Conservation (phyloP, 2,329 filamentous ascomycete species). For the Aspergillus arachidicola region DNA sequence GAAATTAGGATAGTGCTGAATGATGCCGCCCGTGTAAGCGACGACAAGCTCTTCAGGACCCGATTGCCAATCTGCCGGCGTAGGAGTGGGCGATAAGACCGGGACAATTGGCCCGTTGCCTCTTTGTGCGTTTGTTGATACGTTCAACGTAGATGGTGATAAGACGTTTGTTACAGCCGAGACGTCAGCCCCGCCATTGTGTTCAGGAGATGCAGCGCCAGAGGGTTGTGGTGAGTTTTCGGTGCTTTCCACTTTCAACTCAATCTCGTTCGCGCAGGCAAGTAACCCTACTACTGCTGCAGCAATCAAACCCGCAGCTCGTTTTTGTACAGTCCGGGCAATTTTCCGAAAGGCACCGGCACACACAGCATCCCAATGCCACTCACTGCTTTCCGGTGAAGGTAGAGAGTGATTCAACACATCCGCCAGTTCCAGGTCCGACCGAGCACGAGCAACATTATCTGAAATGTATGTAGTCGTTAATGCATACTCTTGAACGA, state of each 20-base stretch:
- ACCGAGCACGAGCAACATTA: constrained; percentile 59
- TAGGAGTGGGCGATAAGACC: constrained; percentile 36
- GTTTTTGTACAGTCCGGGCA: constrained; percentile 68
- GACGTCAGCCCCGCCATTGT: constrained; percentile 26
- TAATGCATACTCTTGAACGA: constrained; percentile 64
- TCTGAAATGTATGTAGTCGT: constrained; percentile 75
- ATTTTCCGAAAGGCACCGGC: constrained; percentile 66
- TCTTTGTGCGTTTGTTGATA: constrained; percentile 12
- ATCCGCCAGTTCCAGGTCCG: constrained; percentile 52
- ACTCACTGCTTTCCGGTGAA: constrained; percentile 49
- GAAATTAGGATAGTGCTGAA: constrained; percentile 77
- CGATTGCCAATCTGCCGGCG: constrained; percentile 44
- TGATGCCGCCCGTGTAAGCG: constrained; percentile 79
- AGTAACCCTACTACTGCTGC: constrained; percentile 72
- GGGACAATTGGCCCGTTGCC: constrained; percentile 38
- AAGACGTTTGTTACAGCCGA: constrained; percentile 18
- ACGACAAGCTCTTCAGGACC: constrained; percentile 67
- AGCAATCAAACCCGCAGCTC: constrained; percentile 74
- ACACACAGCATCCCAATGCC: constrained; percentile 64
- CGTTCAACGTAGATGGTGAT: constrained; percentile 12
- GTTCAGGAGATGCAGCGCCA: constrained; percentile 28
- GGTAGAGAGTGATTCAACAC: constrained; percentile 57
- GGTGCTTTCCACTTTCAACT: constrained; percentile 43
- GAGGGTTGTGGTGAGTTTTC: constrained; percentile 37
- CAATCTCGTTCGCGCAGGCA: constrained; percentile 68